Percentiles rank a stretch among this genome's conserved stretches.
These are phyloP conservation scores for Trapa incisa DNA, from an alignment of 345 rosid genomes.

Conservation along the genomic window DNA sequence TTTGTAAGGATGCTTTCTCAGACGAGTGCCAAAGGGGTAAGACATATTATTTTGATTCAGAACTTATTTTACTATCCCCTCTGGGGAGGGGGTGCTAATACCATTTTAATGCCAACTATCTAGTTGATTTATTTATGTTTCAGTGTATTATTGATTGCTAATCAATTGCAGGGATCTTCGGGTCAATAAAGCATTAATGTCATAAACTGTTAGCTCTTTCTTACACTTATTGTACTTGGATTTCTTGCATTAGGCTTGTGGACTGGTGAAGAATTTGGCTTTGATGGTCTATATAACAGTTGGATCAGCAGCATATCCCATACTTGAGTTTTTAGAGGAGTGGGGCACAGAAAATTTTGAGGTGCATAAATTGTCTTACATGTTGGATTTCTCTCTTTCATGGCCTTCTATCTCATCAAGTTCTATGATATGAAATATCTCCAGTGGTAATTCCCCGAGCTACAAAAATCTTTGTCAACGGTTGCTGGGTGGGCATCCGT, in stretches of 20 bases:
- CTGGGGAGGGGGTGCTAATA: not conserved
- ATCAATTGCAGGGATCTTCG: slow-evolving; percentile 66
- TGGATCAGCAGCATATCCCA: slow-evolving; percentile 92
- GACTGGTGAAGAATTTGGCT: slow-evolving; percentile 92
- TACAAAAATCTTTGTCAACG: slow-evolving; percentile 88
- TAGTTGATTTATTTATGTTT: not conserved
- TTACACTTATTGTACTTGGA: not conserved
- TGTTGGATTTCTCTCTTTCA: not conserved
- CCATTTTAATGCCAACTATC: not conserved
- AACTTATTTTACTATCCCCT: too few species aligned
- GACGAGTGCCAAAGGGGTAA: slow-evolving; percentile 95
- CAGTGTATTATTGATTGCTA: not conserved
- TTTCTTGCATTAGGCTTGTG: slow-evolving; percentile 61
- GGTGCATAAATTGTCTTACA: slow-evolving; percentile 26
- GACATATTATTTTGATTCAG: not conserved
- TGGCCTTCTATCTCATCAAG: not conserved
- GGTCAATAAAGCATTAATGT: slow-evolving; percentile 41
- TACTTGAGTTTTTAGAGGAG: slow-evolving; percentile 84
- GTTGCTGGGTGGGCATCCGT: slow-evolving; percentile 98
- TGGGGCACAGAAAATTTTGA: slow-evolving; percentile 98
- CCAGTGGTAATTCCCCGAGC: slow-evolving; percentile 94
- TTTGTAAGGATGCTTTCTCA: slow-evolving; percentile 98
- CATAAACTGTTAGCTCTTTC: too few species aligned
- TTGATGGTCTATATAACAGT: slow-evolving; percentile 96
- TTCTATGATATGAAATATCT: slow-evolving; percentile 66